Base-by-base conservation (phyloP, 768 basidiomycete genomes). In the Xerocomellus amylosporus region DNA sequence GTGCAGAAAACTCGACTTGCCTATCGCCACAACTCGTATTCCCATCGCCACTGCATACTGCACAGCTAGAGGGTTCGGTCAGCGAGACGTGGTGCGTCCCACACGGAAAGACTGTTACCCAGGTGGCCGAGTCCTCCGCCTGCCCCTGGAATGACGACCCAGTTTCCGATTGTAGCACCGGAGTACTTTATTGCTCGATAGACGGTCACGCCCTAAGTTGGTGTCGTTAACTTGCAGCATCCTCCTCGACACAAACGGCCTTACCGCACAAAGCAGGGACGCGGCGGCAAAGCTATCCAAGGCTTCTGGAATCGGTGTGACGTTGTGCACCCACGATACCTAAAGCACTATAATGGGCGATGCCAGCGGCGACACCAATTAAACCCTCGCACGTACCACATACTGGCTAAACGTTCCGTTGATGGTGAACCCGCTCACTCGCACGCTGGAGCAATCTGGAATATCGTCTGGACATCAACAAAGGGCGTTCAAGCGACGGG, bases 51-150 rank as follows among this genome's bases (percentile, higher is more conserved):
- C 77, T 15, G 91, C 93, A 63, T 93, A 93, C 69, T 94, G 91
- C 30, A 92, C 69, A 24, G 90, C 84, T 82, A 46, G n/a, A 19
- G 6, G 3, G 4, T 24, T 37, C 10, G 34, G 2, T 66, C n/a
- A 47, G n/a, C 9, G 5, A 14, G 8, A 12, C 22, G 5, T 7
- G 13, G 17, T 6, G 22, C 3, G 8, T 3, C 3, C 2, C 7
- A 2, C 1, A 9, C 4, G 7, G 13, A 22, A 20, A 30, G 15
- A 14, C 4, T 41, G 66, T 28, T 51, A 84, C 81, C 88, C 30
- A 95, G 79, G 73, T 92, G 88, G 8, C 91, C 92, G 31, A 93
- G 83, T 14, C 91, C 90, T 52, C 88, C 88, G 4, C 88, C 89
- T 2, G 88, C 89, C 41, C 89, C 89, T 12, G 87, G 84, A 44